These are phyloP conservation scores for Talaromyces albobiverticillius DNA, from an alignment of 2,329 filamentous ascomycete genomes.

Conservation along the genomic window DNA sequence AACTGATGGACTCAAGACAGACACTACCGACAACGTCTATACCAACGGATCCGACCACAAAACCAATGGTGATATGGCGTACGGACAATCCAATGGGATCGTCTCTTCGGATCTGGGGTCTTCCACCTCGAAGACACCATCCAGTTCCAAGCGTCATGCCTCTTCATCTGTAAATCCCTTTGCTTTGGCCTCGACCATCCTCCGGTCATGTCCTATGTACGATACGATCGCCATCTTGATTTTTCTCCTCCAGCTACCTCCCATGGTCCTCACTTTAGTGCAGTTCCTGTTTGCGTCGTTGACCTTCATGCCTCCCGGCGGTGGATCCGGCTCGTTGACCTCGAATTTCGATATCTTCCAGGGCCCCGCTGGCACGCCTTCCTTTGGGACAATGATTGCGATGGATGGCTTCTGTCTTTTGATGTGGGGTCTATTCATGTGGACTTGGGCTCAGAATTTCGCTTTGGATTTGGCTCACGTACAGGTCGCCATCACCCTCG, in stretches of 20 bases:
- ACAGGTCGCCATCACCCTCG: conserved; percentile 86
- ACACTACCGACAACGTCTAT: conserved; percentile 32
- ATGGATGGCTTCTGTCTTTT: conserved; percentile 81
- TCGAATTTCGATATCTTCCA: conserved; percentile 91
- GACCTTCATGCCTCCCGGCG: conserved; percentile 84
- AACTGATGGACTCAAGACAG: conserved; percentile 30
- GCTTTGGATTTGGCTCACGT: conserved; percentile 88
- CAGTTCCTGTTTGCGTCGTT: conserved; percentile 90
- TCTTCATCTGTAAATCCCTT: conserved; percentile 65
- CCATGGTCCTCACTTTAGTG: conserved; percentile 80
- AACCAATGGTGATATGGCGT: conserved; percentile 32
- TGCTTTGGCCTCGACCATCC: conserved; percentile 77
- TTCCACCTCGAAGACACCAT: conserved; percentile 30
- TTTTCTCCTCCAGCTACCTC: conserved; percentile 87
- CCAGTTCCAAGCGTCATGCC: conserved; percentile 32
- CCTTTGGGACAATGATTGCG: conserved; percentile 76
- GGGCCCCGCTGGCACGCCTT: conserved; percentile 79
- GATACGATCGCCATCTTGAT: conserved; percentile 97
- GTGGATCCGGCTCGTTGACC: conserved; percentile 67
- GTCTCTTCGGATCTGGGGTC: conserved; percentile 30
- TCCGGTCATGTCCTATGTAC: conserved; percentile 84
- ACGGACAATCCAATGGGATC: conserved; percentile 31
- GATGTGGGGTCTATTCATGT: conserved; percentile 77
- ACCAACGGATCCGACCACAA: conserved; percentile 37
- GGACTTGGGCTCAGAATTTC: conserved; percentile 82